phyloP scores from a whole-genome alignment of 1,284 basidiomycete species.

The Melampsora abietis-canadensis region DNA sequence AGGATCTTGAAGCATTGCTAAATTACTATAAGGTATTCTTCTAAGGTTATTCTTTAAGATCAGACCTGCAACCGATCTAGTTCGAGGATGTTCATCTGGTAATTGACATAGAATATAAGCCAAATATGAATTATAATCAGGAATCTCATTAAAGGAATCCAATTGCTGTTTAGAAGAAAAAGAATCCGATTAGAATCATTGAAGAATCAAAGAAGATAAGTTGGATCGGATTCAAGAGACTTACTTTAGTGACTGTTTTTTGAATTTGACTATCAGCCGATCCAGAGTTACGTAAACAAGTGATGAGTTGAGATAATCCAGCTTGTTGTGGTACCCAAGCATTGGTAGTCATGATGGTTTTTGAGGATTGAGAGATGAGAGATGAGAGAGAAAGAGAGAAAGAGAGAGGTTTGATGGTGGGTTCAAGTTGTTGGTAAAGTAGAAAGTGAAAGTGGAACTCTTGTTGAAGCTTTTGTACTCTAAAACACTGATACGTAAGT shows the following conservation, averaged over 20 bases:
- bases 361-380: neutral
- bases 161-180: constrained; percentile 65
- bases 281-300: constrained; percentile 78
- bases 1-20: constrained; percentile 46
- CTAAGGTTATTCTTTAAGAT: constrained; percentile 86
- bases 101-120: constrained; percentile 82
- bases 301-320: constrained; percentile 75
- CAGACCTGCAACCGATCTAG: constrained; percentile 91
- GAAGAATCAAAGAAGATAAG: neutral
- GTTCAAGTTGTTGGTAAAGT: neutral
- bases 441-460: too few species aligned
- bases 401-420: neutral
- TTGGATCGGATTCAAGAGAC: neutral
- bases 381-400: too few species aligned
- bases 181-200: constrained; percentile 44
- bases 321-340: constrained; percentile 70
- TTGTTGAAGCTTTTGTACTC: too few species aligned
- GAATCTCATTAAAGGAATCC: constrained; percentile 77
- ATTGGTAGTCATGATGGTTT: constrained; percentile 57
- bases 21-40: constrained; percentile 53
- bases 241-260: constrained; percentile 69
- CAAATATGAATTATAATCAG: constrained; percentile 94
- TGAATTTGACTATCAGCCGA: constrained; percentile 65
- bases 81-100: constrained; percentile 79
- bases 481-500: too few species aligned